These are phyloP conservation scores for Tuber melanosporum DNA, from an alignment of 495 filamentous ascomycete species.

Conservation along the genomic window DNA sequence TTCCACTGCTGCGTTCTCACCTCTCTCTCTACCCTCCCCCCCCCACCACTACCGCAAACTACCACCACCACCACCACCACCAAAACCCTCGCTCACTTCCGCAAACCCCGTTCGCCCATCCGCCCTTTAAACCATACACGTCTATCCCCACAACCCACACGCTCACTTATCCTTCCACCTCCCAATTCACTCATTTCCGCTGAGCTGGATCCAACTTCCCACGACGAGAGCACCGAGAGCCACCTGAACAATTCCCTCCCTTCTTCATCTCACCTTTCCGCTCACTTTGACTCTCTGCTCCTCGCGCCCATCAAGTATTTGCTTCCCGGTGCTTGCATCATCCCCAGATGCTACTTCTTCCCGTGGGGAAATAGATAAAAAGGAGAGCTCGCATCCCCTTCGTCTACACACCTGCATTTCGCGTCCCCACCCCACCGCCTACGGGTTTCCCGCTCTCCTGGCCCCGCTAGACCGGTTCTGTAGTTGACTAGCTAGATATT, in stretches of 20 bases:
- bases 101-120: constrained; percentile 4
- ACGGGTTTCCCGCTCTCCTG: constrained; percentile 1
- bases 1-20: constrained; percentile 24
- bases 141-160: constrained; percentile 6
- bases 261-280: not conserved
- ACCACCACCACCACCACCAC: not conserved
- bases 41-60: not conserved
- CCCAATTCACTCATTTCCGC: constrained; percentile 1
- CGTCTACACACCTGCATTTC: not conserved
- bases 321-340: not conserved
- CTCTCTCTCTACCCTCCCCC: not conserved
- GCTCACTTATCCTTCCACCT: constrained; percentile 10
- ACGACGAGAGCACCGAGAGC: not conserved
- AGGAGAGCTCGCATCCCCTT: not conserved
- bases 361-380: not conserved
- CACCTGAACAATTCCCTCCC: constrained; percentile 8
- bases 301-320: constrained; percentile 14
- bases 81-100: not conserved
- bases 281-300: constrained; percentile 4
- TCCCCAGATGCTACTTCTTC: not conserved
- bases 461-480: not conserved
- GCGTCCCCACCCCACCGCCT: not conserved
- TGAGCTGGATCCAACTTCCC: constrained; percentile 3
- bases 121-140: not conserved
- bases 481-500: not conserved